Base-by-base conservation (phyloP, 2,329 filamentous ascomycete species). In the Mollisiaceae sp. region DNA sequence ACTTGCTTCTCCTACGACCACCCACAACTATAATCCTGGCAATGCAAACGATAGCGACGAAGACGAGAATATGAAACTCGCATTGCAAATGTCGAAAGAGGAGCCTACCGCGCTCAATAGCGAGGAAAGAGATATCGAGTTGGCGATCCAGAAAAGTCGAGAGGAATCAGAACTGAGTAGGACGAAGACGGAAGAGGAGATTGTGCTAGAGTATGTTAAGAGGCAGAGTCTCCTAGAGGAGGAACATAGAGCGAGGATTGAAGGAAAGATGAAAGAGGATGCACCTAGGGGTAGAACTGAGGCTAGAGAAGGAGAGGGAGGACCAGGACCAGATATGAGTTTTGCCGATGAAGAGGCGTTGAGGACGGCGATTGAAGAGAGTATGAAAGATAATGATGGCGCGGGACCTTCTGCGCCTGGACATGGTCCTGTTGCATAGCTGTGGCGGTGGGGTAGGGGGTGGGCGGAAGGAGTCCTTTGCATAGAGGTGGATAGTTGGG, bases 181-280 rank as follows among this genome's bases (percentile, higher is more conserved):
- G 43, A 76, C 79, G 62, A 82, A 78, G 73, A 85, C 82, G 0
- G 91, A 93, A 73, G 90, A 94, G 74, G 86, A 92, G 63, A 87
- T 91, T 65, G 86, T 93, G 9, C 77, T 94, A 75, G 90, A 93
- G 72, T 93, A 92, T 76, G 84, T 93, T 47, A 91, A 90, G 82
- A 90, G 88, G 79, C 90, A 93, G 79, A 93, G 90, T 75, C 75
- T 92, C 50, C 82, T 85, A 0, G 91, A 94, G 77, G 88, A 89
- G 69, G 82, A 88, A 74, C 78, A 81, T 69, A 71, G 52, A 60
- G 50, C 65, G 54, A 52, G 55, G 50, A 52, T 64, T 2, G 57
- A 62, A 39, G 67, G 64, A 20, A 64, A 65, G 47, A 60, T 59
- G 58, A 69, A 64, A 22, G 63, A 57, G 59, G 61, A 47, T 27